These are phyloP conservation scores for Clonostachys sp. DNA, from an alignment of 2,329 filamentous ascomycete species.

Conservation along the genomic window DNA sequence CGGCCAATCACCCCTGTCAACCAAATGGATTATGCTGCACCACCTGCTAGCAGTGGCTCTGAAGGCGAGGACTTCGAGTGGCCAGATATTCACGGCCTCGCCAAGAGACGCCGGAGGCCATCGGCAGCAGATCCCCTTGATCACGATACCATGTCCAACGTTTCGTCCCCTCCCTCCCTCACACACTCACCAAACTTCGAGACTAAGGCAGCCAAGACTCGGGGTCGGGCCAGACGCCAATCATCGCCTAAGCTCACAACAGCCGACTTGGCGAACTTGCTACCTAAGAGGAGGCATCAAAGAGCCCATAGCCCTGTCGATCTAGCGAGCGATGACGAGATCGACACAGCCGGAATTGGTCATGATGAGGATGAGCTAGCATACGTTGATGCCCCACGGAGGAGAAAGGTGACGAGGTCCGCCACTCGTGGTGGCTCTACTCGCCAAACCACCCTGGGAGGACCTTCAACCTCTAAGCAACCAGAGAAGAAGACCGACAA, in stretches of 20 bases:
- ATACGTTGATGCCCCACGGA: slow-evolving; percentile 29
- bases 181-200: slow-evolving; percentile 60
- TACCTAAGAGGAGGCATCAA: slow-evolving; percentile 47
- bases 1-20: slow-evolving; percentile 37
- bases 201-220: slow-evolving; percentile 13
- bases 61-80: slow-evolving; percentile 37
- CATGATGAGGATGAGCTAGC: slow-evolving; percentile 55
- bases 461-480: slow-evolving; percentile 3
- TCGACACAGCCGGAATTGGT: slow-evolving; percentile 41
- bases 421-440: slow-evolving; percentile 6
- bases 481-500: slow-evolving; percentile 13
- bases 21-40: slow-evolving; percentile 42
- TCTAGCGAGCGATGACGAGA: slow-evolving; percentile 38
- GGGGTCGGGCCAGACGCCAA: slow-evolving; percentile 21
- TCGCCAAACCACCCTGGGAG: slow-evolving; percentile 2
- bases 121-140: slow-evolving; percentile 28
- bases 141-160: slow-evolving; percentile 41
- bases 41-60: slow-evolving; percentile 49
- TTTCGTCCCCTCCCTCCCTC: slow-evolving; percentile 61
- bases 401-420: slow-evolving; percentile 21
- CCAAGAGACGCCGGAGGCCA: slow-evolving; percentile 36
- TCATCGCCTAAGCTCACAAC: slow-evolving; percentile 39
- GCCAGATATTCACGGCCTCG: slow-evolving; percentile 48
- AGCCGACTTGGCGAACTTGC: slow-evolving; percentile 46
- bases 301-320: slow-evolving; percentile 30